Evolutionary conservation across 2,329 filamentous ascomycete species (phyloP).

Genomic region (Myriosclerotinia scirpicola): DNA sequence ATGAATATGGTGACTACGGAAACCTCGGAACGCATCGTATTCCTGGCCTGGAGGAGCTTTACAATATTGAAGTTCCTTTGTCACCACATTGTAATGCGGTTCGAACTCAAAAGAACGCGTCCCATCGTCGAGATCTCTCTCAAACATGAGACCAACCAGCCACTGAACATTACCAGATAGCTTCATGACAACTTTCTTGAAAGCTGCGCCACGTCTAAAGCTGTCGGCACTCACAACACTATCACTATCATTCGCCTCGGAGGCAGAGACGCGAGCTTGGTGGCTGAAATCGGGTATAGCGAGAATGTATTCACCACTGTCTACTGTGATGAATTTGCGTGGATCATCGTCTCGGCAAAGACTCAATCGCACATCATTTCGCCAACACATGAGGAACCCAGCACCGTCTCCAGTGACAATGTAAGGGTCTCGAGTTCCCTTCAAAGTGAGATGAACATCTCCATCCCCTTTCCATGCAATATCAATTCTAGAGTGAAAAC

Average conservation of each 20-base stretch:
- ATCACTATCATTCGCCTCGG: slow-evolving; percentile 56
- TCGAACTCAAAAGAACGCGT: slow-evolving; percentile 82
- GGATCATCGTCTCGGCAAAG: slow-evolving; percentile 85
- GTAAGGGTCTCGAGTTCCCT: slow-evolving; percentile 91
- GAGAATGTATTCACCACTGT: slow-evolving; percentile 91
- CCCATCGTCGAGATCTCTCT: slow-evolving; percentile 71
- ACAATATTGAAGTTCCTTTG: slow-evolving; percentile 77
- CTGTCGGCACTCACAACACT: slow-evolving; percentile 57
- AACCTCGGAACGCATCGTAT: slow-evolving; percentile 96
- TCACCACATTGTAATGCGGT: slow-evolving; percentile 86
- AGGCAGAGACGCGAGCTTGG: slow-evolving; percentile 63
- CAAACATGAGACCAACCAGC: slow-evolving; percentile 88
- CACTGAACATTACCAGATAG: slow-evolving; percentile 94
- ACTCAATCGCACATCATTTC: slow-evolving; percentile 86
- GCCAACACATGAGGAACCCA: slow-evolving; percentile 98
- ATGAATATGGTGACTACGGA: slow-evolving; percentile 95
- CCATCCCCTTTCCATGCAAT: slow-evolving; percentile 94
- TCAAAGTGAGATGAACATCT: slow-evolving; percentile 89
- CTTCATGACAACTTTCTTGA: slow-evolving; percentile 99
- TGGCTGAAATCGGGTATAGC: slow-evolving; percentile 92
- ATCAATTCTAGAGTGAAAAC: slow-evolving; percentile 87
- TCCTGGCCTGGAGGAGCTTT: slow-evolving; percentile 54
- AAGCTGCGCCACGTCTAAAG: slow-evolving; percentile 72
- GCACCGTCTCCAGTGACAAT: slow-evolving; percentile 88
- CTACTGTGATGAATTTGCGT: slow-evolving; percentile 90